Conservation (phyloP, 129 eudicot species). For the Ambrosia artemisiifolia region DNA sequence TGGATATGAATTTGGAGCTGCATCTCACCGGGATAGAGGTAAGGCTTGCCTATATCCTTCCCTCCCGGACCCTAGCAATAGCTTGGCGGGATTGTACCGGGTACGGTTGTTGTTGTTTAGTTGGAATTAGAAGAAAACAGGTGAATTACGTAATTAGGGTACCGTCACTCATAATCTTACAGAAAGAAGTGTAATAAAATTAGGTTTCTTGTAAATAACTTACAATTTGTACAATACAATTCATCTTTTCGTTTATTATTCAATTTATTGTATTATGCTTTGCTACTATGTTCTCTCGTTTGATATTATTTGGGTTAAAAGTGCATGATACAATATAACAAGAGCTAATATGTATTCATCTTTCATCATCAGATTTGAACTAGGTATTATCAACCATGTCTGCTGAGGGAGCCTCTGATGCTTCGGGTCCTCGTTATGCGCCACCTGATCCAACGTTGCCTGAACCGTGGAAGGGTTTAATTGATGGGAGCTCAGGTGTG, state of each 20-base stretch:
- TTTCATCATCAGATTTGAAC: slow-evolving; percentile 22
- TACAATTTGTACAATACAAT: background rate
- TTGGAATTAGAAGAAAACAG: background rate
- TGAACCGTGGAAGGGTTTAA: slow-evolving; percentile 91
- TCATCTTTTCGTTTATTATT: background rate
- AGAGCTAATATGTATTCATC: background rate
- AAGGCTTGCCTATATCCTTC: no score
- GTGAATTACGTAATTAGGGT: background rate
- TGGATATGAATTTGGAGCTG: no score
- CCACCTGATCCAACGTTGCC: slow-evolving; percentile 93
- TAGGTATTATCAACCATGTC: slow-evolving; percentile 41
- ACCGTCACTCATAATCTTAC: background rate
- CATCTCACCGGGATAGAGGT: no score
- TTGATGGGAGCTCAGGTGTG: slow-evolving; percentile 85
- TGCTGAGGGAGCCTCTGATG: slow-evolving; percentile 64
- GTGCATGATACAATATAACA: background rate
- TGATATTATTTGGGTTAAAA: no score
- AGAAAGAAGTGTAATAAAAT: background rate
- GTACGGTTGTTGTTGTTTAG: no score
- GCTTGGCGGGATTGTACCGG: no score
- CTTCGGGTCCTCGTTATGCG: slow-evolving; percentile 82
- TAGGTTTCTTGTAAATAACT: background rate
- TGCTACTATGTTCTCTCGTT: no score
- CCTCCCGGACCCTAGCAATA: no score
- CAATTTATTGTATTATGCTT: background rate